Conservation (phyloP, 768 basidiomycete genomes). For the Boletus tomentosulus region DNA sequence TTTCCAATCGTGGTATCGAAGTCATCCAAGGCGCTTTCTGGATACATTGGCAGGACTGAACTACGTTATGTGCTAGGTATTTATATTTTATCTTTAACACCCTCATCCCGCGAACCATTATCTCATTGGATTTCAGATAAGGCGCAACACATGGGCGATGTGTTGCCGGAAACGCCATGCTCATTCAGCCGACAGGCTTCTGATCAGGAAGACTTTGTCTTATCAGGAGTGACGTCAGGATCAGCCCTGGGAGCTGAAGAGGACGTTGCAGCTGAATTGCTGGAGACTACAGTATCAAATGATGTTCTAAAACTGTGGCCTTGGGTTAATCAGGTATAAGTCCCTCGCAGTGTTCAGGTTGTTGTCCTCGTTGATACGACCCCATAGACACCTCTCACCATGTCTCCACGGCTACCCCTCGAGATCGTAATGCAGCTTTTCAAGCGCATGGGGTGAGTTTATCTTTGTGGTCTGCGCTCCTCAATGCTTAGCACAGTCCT, state of each 20-base stretch:
- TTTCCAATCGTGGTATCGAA: constrained; percentile 82
- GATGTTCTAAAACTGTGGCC: constrained; percentile 71
- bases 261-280: constrained; percentile 60
- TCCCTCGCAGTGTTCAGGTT: background rate
- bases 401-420: constrained; percentile 85
- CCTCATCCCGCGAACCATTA: background rate
- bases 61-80: constrained; percentile 82
- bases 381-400: constrained; percentile 84
- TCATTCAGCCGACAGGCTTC: constrained; percentile 54
- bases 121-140: constrained; percentile 49
- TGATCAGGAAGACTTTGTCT: constrained; percentile 49
- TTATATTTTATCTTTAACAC: background rate
- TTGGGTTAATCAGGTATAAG: constrained; percentile 88
- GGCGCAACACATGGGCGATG: constrained; percentile 57
- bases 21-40: constrained; percentile 58
- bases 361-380: background rate
- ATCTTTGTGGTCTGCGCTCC: background rate
- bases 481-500: background rate
- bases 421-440: constrained; percentile 98
- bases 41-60: constrained; percentile 87
- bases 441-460: constrained; percentile 90
- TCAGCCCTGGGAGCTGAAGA: constrained; percentile 60
- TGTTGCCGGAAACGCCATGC: constrained; percentile 65
- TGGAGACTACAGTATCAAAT: constrained; percentile 54
- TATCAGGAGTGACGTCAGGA: constrained; percentile 40